Percentiles rank a stretch among this genome's conserved stretches.
phyloP scores from a whole-genome alignment of 2,329 filamentous ascomycete genomes.

The Seiridium unicorne region DNA sequence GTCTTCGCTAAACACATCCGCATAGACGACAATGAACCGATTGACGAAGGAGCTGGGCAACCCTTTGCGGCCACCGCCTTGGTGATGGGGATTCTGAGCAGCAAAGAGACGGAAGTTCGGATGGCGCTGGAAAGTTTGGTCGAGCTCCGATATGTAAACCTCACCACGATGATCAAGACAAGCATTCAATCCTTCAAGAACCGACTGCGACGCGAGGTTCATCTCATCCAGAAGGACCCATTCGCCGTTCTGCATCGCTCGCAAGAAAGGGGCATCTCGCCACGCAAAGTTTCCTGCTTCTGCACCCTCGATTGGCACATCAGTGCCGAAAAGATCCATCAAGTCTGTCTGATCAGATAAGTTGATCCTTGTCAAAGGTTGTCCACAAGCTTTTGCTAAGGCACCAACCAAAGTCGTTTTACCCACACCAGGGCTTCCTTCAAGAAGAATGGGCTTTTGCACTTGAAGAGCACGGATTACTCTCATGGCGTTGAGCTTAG shows the following conservation, averaged over 20 bases:
- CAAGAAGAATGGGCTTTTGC: conserved; percentile 85
- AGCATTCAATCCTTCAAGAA: conserved; percentile 92
- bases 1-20: conserved; percentile 79
- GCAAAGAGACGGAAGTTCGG: conserved; percentile 92
- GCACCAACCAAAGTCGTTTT: conserved; percentile 94
- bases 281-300: conserved; percentile 89
- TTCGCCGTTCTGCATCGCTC: conserved; percentile 93
- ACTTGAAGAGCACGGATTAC: conserved; percentile 87
- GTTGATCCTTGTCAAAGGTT: conserved; percentile 88
- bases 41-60: conserved; percentile 96
- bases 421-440: conserved; percentile 96
- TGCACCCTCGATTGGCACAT: conserved; percentile 92
- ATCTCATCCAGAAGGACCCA: conserved; percentile 98
- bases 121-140: conserved; percentile 89
- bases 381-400: conserved; percentile 75
- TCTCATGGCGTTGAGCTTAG: conserved; percentile 84
- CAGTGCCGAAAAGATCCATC: conserved; percentile 95
- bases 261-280: conserved; percentile 92
- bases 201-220: conserved; percentile 96
- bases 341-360: conserved; percentile 96
- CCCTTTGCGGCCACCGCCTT: conserved; percentile 93
- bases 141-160: conserved; percentile 91
- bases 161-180: conserved; percentile 96
- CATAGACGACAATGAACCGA: conserved; percentile 96
- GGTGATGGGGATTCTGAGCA: conserved; percentile 95